Conservation (phyloP, 1,284 basidiomycete genomes). For the Cryptococcus amylolentus region DNA sequence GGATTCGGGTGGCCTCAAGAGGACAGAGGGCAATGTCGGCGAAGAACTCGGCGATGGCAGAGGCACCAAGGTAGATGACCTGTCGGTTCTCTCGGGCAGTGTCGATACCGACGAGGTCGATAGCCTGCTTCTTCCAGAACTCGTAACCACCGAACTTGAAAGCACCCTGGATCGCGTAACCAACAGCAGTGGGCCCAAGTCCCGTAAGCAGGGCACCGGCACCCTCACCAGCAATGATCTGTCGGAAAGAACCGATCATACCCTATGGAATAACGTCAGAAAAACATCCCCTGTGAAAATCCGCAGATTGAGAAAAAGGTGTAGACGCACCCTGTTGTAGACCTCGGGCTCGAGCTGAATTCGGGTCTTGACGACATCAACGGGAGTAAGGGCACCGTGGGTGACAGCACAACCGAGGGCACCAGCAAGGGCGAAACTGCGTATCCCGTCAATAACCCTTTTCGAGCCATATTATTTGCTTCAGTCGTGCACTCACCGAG, state of each 20-base stretch:
- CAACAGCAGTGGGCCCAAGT: conserved; percentile 83
- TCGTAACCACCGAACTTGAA: conserved; percentile 96
- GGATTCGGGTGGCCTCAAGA: conserved; percentile 58
- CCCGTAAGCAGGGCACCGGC: conserved; percentile 86
- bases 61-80: conserved; percentile 88
- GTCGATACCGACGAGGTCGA: conserved; percentile 81
- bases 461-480: too few species aligned
- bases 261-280: conserved; percentile 50
- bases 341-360: conserved; percentile 76
- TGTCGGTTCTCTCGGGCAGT: conserved; percentile 81
- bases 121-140: conserved; percentile 88
- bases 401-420: conserved; percentile 88
- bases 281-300: neutral
- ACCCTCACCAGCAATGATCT: conserved; percentile 78
- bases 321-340: conserved; percentile 58
- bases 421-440: conserved; percentile 69
- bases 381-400: conserved; percentile 87
- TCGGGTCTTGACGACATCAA: conserved; percentile 95
- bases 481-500: conserved; percentile 48
- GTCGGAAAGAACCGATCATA: conserved; percentile 67
- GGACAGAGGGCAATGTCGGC: conserved; percentile 69
- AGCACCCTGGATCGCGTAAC: conserved; percentile 93
- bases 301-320: too few species aligned
- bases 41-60: conserved; percentile 90
- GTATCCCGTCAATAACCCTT: too few species aligned